phyloP scores from a whole-genome alignment of 2,329 filamentous ascomycete species.

The Aspergillus sclerotialis region DNA sequence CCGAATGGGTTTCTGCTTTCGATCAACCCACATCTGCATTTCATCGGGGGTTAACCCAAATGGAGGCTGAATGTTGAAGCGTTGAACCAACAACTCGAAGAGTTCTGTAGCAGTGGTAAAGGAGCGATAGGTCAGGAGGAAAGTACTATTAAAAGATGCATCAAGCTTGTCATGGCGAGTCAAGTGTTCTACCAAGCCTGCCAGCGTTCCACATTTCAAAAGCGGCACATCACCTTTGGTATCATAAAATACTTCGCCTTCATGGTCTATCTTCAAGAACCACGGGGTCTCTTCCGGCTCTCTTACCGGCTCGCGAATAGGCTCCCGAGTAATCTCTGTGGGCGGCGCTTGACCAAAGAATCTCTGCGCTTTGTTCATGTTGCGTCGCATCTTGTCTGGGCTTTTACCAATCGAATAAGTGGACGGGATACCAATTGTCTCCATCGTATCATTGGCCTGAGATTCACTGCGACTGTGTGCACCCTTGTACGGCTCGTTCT shows the following conservation, averaged over 20 bases:
- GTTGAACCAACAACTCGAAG: constrained; percentile 84
- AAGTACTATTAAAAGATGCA: constrained; percentile 93
- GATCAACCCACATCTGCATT: constrained; percentile 81
- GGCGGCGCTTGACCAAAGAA: constrained; percentile 43
- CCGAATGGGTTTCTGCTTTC: constrained; percentile 91
- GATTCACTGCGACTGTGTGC: constrained; percentile 26
- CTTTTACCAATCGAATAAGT: constrained; percentile 33
- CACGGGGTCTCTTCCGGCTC: constrained; percentile 71
- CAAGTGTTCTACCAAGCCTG: constrained; percentile 86
- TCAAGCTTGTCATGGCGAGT: constrained; percentile 94
- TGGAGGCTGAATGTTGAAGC: constrained; percentile 88
- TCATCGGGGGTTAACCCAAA: constrained; percentile 68
- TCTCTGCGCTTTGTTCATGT: constrained; percentile 41
- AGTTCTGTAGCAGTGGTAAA: constrained; percentile 87
- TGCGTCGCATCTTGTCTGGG: constrained; percentile 34
- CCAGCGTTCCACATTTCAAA: constrained; percentile 81
- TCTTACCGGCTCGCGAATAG: constrained; percentile 35
- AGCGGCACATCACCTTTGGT: constrained; percentile 66
- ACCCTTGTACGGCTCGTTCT: constrained; percentile 17
- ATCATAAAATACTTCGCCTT: constrained; percentile 85
- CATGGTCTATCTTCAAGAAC: constrained; percentile 78
- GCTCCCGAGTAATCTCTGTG: constrained; percentile 30
- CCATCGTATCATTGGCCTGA: constrained; percentile 28
- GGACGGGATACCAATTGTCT: constrained; percentile 39
- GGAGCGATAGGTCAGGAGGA: constrained; percentile 91